phyloP scores from a whole-genome alignment of 352 stramenopile genomes.

The Globisporangium spiculum region DNA sequence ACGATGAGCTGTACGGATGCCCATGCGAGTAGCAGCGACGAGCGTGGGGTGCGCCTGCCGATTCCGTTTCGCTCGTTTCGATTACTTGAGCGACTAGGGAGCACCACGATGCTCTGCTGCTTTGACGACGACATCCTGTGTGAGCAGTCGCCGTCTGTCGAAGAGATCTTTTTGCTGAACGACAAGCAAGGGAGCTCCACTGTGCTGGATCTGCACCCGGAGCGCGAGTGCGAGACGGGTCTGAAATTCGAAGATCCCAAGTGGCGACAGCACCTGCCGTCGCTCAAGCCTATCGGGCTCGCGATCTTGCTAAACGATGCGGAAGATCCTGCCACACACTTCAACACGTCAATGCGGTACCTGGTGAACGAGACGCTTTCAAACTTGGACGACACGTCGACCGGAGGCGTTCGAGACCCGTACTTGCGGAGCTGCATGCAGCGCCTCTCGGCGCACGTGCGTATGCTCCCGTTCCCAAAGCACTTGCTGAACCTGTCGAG shows the following conservation, averaged over 20 bases:
- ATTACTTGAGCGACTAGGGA: slow-evolving; percentile 75
- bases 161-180: slow-evolving; percentile 85
- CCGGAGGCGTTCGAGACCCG: slow-evolving; percentile 26
- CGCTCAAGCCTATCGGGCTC: slow-evolving; percentile 78
- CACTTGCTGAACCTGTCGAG: slow-evolving; percentile 75
- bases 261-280: slow-evolving; percentile 74
- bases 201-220: slow-evolving; percentile 77
- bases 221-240: slow-evolving; percentile 68
- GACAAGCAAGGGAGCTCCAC: slow-evolving; percentile 63
- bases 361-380: slow-evolving; percentile 54
- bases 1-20: slow-evolving; percentile 47
- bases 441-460: slow-evolving; percentile 75
- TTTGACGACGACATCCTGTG: slow-evolving; percentile 88
- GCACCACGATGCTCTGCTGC: slow-evolving; percentile 86
- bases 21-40: slow-evolving; percentile 31
- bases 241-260: slow-evolving; percentile 87
- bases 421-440: slow-evolving; percentile 68
- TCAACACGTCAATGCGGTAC: slow-evolving; percentile 68
- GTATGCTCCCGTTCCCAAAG: slow-evolving; percentile 82
- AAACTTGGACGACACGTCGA: slow-evolving; percentile 13
- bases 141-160: slow-evolving; percentile 69
- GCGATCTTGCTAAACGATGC: slow-evolving; percentile 80
- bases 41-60: slow-evolving; percentile 30
- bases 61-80: slow-evolving; percentile 78
- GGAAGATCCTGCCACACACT: slow-evolving; percentile 62